Base-by-base conservation (phyloP, 805 yeast species). In the Pachysolen tannophilus region DNA sequence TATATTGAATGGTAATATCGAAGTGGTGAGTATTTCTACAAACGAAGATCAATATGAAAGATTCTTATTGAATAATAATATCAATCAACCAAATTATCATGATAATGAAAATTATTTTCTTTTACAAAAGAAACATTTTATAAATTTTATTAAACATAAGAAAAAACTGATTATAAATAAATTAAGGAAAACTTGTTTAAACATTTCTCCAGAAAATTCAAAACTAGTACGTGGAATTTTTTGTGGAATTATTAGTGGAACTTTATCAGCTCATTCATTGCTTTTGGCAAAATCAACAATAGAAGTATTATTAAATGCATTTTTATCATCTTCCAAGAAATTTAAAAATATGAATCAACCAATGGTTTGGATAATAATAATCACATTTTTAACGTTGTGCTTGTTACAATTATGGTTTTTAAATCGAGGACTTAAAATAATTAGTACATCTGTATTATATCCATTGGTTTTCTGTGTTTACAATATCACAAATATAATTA, bases 391-490 rank as follows among this genome's bases (percentile, higher is more conserved):
- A 13, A 52, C 65, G 3, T 67, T 85, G 24, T 85, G 92, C 7
- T 68, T 82, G 3, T 61, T 75, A 10, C 95, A 86, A 52, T 65
- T 86, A 35, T 76, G 70, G 39, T 74, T 83, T 26, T 67, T 87
- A 40, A 86, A 86, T 57, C 65, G 72, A 47, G 95, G 94, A 0
- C 64, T 86, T 37, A 67, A 75, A 32, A 68, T 68, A 39, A 69
- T 79, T 28, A 77, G 86, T 34, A 83, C 95, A 0, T 75, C 90
- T 2, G 69, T 85, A 13, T 63, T 87, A 21, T 87, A 86, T 50
- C 96, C 96, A 1, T 60, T 87, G 43, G 82, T 87, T 23, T 87
- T 87, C 54, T 80, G 92, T 56, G 74, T 84, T 30, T 86, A 82
- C 63, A 87, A 84, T 60, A 59, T 83, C 33, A 64, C 72, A 39